These are phyloP conservation scores for Heracleum sosnowskyi DNA, from an alignment of 129 eudicot species.

Conservation along the genomic window DNA sequence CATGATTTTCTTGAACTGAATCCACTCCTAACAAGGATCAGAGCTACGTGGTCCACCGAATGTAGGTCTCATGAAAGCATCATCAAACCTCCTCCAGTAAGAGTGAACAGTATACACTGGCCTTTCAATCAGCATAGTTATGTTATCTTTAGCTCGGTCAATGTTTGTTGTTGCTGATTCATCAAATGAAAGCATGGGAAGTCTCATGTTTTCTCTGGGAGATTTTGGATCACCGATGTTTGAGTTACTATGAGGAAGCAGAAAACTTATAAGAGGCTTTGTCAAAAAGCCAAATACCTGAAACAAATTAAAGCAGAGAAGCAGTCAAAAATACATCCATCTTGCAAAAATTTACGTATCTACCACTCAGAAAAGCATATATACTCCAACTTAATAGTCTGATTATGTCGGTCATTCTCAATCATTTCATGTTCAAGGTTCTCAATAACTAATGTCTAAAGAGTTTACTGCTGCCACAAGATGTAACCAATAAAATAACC, in stretches of 20 bases:
- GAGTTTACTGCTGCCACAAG: not conserved
- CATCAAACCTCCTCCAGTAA: conserved; percentile 89
- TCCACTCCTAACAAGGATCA: not conserved
- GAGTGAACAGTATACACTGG: conserved; percentile 87
- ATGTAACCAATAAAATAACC: not conserved
- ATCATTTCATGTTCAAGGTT: not conserved
- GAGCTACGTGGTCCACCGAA: conserved; percentile 61
- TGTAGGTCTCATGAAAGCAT: conserved; percentile 81
- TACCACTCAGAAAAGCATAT: not conserved
- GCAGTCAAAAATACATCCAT: not conserved
- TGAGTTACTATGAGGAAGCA: conserved; percentile 46
- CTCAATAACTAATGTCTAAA: not conserved
- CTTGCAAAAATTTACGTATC: not conserved
- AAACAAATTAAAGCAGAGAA: not conserved
- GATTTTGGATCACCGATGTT: conserved; percentile 34
- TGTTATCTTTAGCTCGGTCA: conserved; percentile 55
- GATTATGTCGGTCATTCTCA: not conserved
- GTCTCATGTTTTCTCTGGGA: conserved; percentile 55
- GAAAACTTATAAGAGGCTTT: conserved; percentile 56
- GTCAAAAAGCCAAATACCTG: conserved; percentile 96
- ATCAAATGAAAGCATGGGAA: conserved; percentile 75
- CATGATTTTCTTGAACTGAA: not conserved
- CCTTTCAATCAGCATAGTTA: conserved; percentile 73
- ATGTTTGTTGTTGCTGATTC: conserved; percentile 65
- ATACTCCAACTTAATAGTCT: not conserved